phyloP scores from a whole-genome alignment of 371 early-diverging fungal genomes.

The Vairimorpha ceranae region DNA sequence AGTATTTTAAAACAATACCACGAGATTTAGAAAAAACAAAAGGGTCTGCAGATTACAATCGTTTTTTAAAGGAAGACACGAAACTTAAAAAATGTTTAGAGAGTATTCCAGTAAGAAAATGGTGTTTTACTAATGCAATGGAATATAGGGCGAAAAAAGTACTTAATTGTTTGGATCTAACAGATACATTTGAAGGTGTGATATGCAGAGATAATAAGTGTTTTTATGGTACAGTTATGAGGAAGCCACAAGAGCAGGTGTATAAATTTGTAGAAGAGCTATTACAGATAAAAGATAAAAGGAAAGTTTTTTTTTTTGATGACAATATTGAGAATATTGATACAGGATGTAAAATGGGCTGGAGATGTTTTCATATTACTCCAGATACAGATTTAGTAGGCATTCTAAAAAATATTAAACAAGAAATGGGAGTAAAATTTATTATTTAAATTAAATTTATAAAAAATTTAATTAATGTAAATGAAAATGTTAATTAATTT shows the following conservation, averaged over 20 bases:
- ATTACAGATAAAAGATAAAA: constrained; percentile 10
- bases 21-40: background rate
- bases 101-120: constrained; percentile 23
- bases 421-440: too few relatives aligned
- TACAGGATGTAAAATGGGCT: constrained; percentile 29
- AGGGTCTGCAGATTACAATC: background rate
- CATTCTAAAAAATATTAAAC: background rate
- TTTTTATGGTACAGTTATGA: background rate
- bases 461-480: too few relatives aligned
- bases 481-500: too few relatives aligned
- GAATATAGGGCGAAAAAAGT: constrained; percentile 24
- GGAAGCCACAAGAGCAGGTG: constrained; percentile 28
- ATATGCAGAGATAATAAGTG: constrained; percentile 13
- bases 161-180: constrained; percentile 14
- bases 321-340: constrained; percentile 36
- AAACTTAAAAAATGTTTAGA: constrained; percentile 11
- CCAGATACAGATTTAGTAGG: background rate
- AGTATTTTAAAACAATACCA: background rate
- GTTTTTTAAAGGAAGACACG: constrained; percentile 18
- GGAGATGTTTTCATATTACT: constrained; percentile 4
- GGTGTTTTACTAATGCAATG: constrained; percentile 48
- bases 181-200: constrained; percentile 44
- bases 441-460: too few relatives aligned
- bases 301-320: constrained; percentile 50
- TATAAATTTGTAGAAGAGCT: constrained; percentile 41